phyloP scores from a whole-genome alignment of 257 asterid species.

The Solanum virginianum region DNA sequence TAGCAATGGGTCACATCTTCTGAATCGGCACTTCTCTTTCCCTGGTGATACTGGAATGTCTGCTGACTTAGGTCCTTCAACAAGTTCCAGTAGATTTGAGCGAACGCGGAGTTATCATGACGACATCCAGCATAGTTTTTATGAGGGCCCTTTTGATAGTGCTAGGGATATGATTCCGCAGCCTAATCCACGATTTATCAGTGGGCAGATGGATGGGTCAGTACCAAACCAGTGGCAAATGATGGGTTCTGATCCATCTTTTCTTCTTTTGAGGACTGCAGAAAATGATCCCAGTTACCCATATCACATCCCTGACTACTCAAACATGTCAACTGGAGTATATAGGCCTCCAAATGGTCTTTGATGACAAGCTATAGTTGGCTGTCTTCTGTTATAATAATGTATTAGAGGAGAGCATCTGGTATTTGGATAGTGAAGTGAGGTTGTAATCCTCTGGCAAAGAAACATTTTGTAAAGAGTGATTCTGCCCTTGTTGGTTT shows the following conservation, averaged over 20 bases:
- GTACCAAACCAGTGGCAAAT: constrained; percentile 62
- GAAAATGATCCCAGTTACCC: constrained; percentile 34
- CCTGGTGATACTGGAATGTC: constrained; percentile 48
- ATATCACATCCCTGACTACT: constrained; percentile 45
- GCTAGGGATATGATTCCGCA: constrained; percentile 38
- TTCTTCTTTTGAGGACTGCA: constrained; percentile 19
- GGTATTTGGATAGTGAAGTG: constrained; percentile 16
- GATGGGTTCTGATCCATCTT: constrained; percentile 39
- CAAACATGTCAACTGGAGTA: constrained; percentile 23
- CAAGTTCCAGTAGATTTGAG: constrained; percentile 43
- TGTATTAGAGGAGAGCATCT: constrained; percentile 6
- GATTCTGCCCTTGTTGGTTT: constrained; percentile 10
- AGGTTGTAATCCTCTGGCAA: constrained; percentile 11
- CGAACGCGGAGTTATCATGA: constrained; percentile 39
- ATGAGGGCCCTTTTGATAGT: constrained; percentile 32
- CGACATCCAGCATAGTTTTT: constrained; percentile 31
- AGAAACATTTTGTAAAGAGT: constrained; percentile 23
- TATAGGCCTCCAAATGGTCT: constrained; percentile 71
- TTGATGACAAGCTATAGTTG: constrained; percentile 8
- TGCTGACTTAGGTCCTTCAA: constrained; percentile 25
- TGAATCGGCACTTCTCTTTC: constrained; percentile 42
- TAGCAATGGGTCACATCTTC: constrained; percentile 35
- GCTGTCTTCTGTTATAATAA: constrained; percentile 6
- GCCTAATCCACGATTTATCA: constrained; percentile 24
- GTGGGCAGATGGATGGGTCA: constrained; percentile 48